Evolutionary conservation across 2,329 filamentous ascomycete genomes (phyloP), one percentile per base, ranked within the genome.

Genomic region (Hymenotorrendiella dingleyae): DNA sequence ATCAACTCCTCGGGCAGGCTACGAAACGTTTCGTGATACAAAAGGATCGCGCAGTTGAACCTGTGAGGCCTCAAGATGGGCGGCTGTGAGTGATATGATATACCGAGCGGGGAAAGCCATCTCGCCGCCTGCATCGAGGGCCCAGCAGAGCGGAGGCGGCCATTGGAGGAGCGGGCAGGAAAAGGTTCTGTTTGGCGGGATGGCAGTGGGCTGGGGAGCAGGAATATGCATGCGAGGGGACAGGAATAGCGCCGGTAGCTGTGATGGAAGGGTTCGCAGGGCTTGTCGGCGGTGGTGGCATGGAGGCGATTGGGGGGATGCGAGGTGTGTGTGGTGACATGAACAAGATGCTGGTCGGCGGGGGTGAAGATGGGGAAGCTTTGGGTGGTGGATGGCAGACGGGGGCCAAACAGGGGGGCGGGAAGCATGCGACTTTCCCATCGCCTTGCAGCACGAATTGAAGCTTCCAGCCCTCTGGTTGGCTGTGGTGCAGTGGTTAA

Each of bases 21-120:
- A 39, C 55, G 57, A 58, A 59, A 59, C 55, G 49, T 55, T 42
- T 52, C 37, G 47, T 50, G 54, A 58, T 46, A 48, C 54, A 57
- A 46, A 49, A n/a, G 30, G 27, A 47, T 45, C 49, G 54, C 54
- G 53, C 51, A 54, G 45, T 36, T 42, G 44, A 41, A 23, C 16
- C 16, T 17, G 23, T 37, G 43, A 30, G n/a, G 14, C 29, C 20
- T 16, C 35, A 36, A 30, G 4, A 26, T 28, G 32, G 36, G 40
- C 28, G 24, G 27, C 23, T 24, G 38, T 33, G 19, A 29, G 14
- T 12, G 38, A 33, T 16, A 40, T 40, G 27, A 40, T 40, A 40
- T 40, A 40, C 28, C 28, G 33, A 11, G 33, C 21, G 8, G 30
- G 30, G 17, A 19, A 17, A 10, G 30, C 16, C 9, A n/a, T 17